Evolutionary conservation across 2,329 filamentous ascomycete species (phyloP).

Genomic region (Lecanosticta acicola): DNA sequence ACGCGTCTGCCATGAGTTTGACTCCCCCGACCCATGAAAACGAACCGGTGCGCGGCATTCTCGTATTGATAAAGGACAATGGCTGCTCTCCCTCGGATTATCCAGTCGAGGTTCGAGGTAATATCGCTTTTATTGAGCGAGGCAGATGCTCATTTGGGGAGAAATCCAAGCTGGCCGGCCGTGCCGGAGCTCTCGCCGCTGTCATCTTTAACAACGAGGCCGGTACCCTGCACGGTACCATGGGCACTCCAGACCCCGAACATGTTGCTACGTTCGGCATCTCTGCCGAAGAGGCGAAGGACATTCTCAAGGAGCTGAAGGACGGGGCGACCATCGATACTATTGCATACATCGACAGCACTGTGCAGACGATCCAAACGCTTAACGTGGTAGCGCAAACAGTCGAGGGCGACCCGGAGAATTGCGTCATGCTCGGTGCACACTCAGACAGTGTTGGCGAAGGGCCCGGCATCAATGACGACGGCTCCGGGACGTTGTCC

Average conservation of each 20-base stretch:
- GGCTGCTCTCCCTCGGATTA: constrained; percentile 64
- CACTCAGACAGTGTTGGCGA: constrained; percentile 44
- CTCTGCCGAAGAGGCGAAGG: constrained; percentile 31
- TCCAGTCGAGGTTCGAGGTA: constrained; percentile 52
- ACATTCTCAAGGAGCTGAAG: constrained; percentile 16
- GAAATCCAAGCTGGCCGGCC: constrained; percentile 64
- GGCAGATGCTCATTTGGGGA: constrained; percentile 66
- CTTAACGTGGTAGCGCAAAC: constrained; percentile 18
- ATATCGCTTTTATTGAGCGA: constrained; percentile 65
- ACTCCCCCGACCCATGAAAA: constrained; percentile 22
- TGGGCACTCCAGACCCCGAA: constrained; percentile 60
- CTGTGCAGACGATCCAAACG: constrained; percentile 18
- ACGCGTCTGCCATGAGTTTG: constrained; percentile 52
- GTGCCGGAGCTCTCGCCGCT: constrained; percentile 64
- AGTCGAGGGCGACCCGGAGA: constrained; percentile 48
- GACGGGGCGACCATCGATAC: constrained; percentile 13
- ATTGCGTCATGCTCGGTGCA: constrained; percentile 37
- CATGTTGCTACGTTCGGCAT: constrained; percentile 67
- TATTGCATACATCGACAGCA: constrained; percentile 22
- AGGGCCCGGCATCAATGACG: constrained; percentile 70
- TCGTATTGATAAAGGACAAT: constrained; percentile 52
- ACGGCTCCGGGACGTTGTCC: constrained; percentile 62
- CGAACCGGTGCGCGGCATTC: constrained; percentile 25
- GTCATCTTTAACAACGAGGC: constrained; percentile 71
- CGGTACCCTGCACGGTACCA: constrained; percentile 44